A percentile compares a stretch with the other conserved stretches of the same genome.
Evolutionary conservation across 2,329 filamentous ascomycete species (phyloP).

Genomic region (Aspergillus ruber): DNA sequence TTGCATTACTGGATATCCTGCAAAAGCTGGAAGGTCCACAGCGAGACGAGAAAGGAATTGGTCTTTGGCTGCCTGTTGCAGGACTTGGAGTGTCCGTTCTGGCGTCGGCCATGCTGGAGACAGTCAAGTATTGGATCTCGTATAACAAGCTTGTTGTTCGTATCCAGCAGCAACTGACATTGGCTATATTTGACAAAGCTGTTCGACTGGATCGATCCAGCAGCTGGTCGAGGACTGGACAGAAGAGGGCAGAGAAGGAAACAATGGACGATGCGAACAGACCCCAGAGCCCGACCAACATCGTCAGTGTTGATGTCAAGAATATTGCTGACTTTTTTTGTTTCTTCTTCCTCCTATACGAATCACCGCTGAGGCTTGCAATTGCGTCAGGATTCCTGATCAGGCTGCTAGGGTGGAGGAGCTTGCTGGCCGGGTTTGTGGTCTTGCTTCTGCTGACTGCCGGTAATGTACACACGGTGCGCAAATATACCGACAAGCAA

Average conservation of each 20-base stretch:
- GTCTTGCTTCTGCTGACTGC: conserved; percentile 60
- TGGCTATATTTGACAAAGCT: background rate
- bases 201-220: background rate
- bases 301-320: conserved; percentile 65
- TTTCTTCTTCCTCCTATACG: conserved; percentile 59
- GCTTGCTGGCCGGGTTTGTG: conserved; percentile 57
- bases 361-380: conserved; percentile 56
- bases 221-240: background rate
- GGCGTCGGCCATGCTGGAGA: background rate
- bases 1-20: background rate
- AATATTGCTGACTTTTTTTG: conserved; percentile 60
- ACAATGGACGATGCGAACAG: background rate
- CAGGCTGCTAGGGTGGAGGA: conserved; percentile 62
- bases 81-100: background rate
- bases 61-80: background rate
- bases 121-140: background rate
- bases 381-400: conserved; percentile 60
- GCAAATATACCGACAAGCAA: conserved; percentile 57
- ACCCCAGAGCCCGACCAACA: conserved; percentile 48
- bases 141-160: background rate
- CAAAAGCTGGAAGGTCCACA: background rate
- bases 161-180: background rate
- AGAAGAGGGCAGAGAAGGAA: background rate
- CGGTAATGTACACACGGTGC: conserved; percentile 60
- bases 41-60: background rate